Evolutionary conservation across 1,284 basidiomycete species (phyloP).

Genomic region (Thelephora terrestris): DNA sequence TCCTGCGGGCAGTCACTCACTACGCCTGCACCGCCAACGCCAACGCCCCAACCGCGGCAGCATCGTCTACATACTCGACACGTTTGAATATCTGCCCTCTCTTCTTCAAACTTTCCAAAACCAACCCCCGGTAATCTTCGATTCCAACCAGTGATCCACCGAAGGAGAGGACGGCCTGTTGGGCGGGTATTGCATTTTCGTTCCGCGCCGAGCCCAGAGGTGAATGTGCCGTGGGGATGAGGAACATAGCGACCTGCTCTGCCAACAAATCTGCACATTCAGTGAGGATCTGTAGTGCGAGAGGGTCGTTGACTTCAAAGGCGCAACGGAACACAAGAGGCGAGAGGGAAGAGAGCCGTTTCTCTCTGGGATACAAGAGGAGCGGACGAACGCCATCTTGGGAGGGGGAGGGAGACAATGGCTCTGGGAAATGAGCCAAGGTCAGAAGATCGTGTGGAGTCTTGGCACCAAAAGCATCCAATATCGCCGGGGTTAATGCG

Average conservation of each 20-base stretch:
- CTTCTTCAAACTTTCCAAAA: conserved; percentile 45
- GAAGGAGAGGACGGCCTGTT: conserved; percentile 54
- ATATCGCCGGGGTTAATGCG: conserved; percentile 26
- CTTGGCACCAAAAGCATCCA: conserved; percentile 44
- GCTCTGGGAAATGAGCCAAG: conserved; percentile 49
- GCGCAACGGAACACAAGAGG: conserved; percentile 66
- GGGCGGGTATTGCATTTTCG: conserved; percentile 32
- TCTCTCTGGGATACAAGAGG: conserved; percentile 44
- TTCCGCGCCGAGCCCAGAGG: conserved; percentile 19
- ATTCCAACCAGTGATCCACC: conserved; percentile 65
- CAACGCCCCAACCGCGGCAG: conserved; percentile 50
- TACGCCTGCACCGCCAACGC: conserved; percentile 14
- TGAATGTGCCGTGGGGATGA: conserved; percentile 25
- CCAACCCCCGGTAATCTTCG: conserved; percentile 44
- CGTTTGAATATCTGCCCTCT: conserved; percentile 52
- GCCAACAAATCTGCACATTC: conserved; percentile 44
- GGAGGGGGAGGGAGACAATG: conserved; percentile 28
- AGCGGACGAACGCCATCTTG: conserved; percentile 25
- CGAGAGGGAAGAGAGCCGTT: conserved; percentile 59
- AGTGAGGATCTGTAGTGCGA: conserved; percentile 49
- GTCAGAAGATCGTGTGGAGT: conserved; percentile 53
- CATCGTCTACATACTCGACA: conserved; percentile 57
- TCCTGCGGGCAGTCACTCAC: too few species aligned
- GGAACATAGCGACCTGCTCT: conserved; percentile 47
- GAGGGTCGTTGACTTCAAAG: conserved; percentile 49